Evolutionary conservation across 2,329 filamentous ascomycete species (phyloP).

Genomic region (Cladosporium sp.): DNA sequence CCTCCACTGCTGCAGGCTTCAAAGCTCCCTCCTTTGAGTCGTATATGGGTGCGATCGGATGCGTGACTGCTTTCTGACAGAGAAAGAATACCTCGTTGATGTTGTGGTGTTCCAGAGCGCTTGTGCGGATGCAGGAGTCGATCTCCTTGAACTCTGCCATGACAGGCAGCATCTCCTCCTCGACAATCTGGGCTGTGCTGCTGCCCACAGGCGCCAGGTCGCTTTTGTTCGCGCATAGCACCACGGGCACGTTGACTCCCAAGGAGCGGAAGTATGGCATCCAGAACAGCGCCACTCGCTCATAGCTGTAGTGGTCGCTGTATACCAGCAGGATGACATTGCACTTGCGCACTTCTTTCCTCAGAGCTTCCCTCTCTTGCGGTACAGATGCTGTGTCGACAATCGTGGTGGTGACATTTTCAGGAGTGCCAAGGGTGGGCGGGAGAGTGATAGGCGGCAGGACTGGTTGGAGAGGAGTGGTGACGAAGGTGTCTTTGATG

Average conservation of each 20-base stretch:
- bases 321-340: conserved; percentile 97
- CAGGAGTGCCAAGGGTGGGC: conserved; percentile 84
- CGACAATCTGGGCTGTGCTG: conserved; percentile 76
- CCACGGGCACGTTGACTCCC: conserved; percentile 97
- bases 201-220: conserved; percentile 66
- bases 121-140: conserved; percentile 93
- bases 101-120: conserved; percentile 85
- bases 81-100: conserved; percentile 95
- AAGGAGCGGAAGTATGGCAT: conserved; percentile 96
- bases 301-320: conserved; percentile 98
- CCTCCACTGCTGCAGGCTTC: conserved; percentile 84
- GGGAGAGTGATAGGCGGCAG: conserved; percentile 94
- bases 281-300: conserved; percentile 95
- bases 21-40: conserved; percentile 86
- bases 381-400: conserved; percentile 95
- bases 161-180: conserved; percentile 96
- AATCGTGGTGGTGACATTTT: conserved; percentile 95
- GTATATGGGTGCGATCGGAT: conserved; percentile 92
- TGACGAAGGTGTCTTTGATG: conserved; percentile 95
- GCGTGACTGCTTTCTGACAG: conserved; percentile 95
- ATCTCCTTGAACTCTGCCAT: conserved; percentile 99
- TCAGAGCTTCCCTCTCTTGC: conserved; percentile 82
- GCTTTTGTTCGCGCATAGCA: conserved; percentile 96
- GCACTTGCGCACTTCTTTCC: conserved; percentile 92
- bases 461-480: conserved; percentile 89